These are phyloP conservation scores for Arbutus unedo DNA, from an alignment of 148 eudicot species.

Conservation along the genomic window DNA sequence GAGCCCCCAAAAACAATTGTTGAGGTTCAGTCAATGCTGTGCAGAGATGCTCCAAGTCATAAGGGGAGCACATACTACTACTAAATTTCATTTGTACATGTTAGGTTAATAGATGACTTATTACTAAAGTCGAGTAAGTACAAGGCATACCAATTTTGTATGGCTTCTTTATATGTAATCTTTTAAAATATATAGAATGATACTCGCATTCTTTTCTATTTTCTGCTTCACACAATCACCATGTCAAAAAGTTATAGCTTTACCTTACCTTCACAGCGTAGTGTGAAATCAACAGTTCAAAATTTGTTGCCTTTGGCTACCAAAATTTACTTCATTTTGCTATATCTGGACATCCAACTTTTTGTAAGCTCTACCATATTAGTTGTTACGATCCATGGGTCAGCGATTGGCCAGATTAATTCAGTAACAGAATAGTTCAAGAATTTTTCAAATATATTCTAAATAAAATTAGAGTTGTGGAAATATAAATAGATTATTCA, in stretches of 20 bases:
- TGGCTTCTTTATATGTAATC: neutral
- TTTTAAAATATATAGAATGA: neutral
- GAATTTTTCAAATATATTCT: too few species aligned
- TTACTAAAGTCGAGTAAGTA: neutral
- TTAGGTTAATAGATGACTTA: neutral
- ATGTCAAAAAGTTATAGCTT: too few species aligned
- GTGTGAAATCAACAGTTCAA: neutral
- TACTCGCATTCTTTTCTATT: neutral
- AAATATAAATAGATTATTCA: too few species aligned
- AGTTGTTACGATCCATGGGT: too few species aligned
- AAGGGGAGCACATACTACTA: slow-evolving; percentile 37
- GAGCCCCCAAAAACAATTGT: slow-evolving; percentile 63
- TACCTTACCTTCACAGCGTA: neutral
- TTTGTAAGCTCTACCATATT: neutral
- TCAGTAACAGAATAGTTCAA: too few species aligned
- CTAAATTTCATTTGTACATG: neutral
- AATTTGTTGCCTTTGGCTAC: neutral
- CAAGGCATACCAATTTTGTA: slow-evolving; percentile 3
- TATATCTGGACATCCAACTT: neutral
- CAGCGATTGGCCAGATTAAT: too few species aligned
- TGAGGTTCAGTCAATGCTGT: slow-evolving; percentile 71
- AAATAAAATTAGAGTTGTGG: too few species aligned
- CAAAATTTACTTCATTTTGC: neutral
- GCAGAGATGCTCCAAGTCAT: slow-evolving; percentile 44
- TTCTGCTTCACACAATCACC: too few species aligned